Conservation (phyloP, 192 early-diverging fungal genomes). For the Spizellomyces sp. region DNA sequence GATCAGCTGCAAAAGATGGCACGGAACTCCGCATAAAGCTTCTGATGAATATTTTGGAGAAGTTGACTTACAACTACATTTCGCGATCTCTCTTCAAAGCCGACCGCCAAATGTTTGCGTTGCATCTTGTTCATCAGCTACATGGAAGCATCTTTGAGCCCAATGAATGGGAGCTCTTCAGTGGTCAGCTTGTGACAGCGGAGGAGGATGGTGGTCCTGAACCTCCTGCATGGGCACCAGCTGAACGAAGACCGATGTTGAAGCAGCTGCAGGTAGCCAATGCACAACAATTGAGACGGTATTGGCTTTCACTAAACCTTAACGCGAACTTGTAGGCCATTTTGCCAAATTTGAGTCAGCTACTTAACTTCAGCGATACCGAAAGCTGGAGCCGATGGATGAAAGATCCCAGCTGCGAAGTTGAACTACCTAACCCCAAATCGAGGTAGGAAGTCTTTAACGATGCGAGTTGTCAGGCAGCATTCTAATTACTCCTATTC, state of each 20-base stretch:
- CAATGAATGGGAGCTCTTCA: constrained; percentile 56
- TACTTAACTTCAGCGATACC: constrained; percentile 37
- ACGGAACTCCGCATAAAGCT: constrained; percentile 52
- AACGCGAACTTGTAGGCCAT: too few relatives aligned
- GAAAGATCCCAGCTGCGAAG: constrained; percentile 38
- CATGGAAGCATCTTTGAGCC: constrained; percentile 45
- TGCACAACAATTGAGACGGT: too few relatives aligned
- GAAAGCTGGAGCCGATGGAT: constrained; percentile 52
- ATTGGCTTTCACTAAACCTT: too few relatives aligned
- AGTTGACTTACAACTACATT: constrained; percentile 44
- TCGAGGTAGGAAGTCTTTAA: constrained; percentile 34
- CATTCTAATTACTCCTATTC: not conserved
- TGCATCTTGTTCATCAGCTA: constrained; percentile 46
- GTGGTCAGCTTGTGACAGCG: constrained; percentile 40
- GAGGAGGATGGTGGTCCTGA: constrained; percentile 38
- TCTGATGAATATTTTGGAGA: constrained; percentile 47
- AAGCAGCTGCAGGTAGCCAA: constrained; percentile 29
- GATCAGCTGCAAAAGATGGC: constrained; percentile 40
- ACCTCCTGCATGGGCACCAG: constrained; percentile 52
- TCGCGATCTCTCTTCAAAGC: constrained; percentile 55
- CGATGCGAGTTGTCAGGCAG: constrained; percentile 8
- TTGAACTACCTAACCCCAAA: constrained; percentile 25
- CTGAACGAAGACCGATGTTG: constrained; percentile 28
- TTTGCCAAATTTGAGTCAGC: not conserved
- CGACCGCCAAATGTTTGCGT: constrained; percentile 58